phyloP scores from a whole-genome alignment of 441 rosid genomes.

The Sinapis alba region DNA sequence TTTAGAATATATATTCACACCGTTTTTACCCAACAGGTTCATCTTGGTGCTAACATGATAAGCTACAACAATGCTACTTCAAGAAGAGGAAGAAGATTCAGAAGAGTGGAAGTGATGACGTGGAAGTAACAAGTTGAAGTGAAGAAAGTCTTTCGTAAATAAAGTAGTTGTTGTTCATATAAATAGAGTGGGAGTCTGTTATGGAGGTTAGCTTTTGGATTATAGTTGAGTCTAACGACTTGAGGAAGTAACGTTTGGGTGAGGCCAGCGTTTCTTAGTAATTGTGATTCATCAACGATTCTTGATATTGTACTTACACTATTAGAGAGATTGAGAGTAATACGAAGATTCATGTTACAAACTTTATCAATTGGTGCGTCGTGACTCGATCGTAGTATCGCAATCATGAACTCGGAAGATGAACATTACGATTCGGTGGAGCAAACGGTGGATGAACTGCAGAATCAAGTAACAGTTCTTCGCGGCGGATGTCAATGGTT shows the following conservation, averaged over 20 bases:
- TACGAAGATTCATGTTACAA: too few species aligned
- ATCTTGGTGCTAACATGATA: too few species aligned
- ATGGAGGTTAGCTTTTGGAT: neutral
- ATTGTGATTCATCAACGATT: neutral
- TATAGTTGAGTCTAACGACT: neutral
- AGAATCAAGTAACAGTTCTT: neutral
- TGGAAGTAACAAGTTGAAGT: too few species aligned
- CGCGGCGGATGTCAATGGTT: neutral
- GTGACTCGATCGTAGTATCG: neutral
- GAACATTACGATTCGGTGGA: neutral
- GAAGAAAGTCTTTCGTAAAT: too few species aligned
- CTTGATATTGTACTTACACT: too few species aligned
- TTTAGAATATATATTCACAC: too few species aligned
- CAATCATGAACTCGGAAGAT: neutral
- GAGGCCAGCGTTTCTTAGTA: neutral
- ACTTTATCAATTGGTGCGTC: neutral
- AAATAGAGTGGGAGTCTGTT: neutral
- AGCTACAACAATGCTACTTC: too few species aligned
- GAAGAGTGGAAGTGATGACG: too few species aligned
- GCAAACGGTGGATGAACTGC: neutral
- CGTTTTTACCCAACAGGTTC: too few species aligned
- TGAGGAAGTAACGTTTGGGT: neutral
- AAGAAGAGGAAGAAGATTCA: too few species aligned
- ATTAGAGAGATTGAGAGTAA: too few species aligned
- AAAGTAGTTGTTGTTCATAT: too few species aligned